These are phyloP conservation scores for Cyphellophora attinorum DNA, from an alignment of 2,329 filamentous ascomycete genomes.

Conservation along the genomic window DNA sequence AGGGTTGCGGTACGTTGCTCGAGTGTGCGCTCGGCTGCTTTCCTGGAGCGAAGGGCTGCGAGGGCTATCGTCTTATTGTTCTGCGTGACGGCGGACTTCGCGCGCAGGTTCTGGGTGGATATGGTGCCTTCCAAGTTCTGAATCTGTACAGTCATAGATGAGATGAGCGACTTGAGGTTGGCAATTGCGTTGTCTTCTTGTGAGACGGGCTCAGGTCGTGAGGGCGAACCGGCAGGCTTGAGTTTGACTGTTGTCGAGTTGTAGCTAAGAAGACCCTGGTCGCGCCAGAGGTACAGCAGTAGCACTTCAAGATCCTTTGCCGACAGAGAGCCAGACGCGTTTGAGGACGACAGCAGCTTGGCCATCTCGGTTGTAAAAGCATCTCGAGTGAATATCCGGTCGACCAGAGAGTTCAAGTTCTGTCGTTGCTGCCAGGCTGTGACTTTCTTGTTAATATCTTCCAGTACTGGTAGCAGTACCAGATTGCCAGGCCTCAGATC, in stretches of 20 bases:
- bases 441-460: constrained; percentile 28
- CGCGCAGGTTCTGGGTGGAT: constrained; percentile 40
- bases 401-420: constrained; percentile 22
- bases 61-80: constrained; percentile 70
- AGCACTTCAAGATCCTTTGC: constrained; percentile 56
- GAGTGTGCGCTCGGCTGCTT: constrained; percentile 66
- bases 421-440: constrained; percentile 2
- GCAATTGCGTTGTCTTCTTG: constrained; percentile 75
- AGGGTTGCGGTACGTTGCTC: constrained; percentile 63
- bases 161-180: constrained; percentile 64
- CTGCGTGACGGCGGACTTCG: constrained; percentile 58
- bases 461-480: constrained; percentile 47
- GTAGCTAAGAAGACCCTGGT: constrained; percentile 46
- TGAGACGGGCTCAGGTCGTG: constrained; percentile 43
- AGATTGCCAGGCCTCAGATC: constrained; percentile 31
- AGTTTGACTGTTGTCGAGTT: constrained; percentile 61
- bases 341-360: constrained; percentile 37
- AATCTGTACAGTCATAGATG: constrained; percentile 57
- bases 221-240: constrained; percentile 37
- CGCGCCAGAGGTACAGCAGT: constrained; percentile 59
- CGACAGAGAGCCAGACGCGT: constrained; percentile 37
- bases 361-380: constrained; percentile 55
- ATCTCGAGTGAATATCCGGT: constrained; percentile 30
- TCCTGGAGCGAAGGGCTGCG: constrained; percentile 72
- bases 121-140: constrained; percentile 52